These are phyloP conservation scores for Sphagnurus paluster DNA, from an alignment of 1,284 basidiomycete genomes.

Conservation along the genomic window DNA sequence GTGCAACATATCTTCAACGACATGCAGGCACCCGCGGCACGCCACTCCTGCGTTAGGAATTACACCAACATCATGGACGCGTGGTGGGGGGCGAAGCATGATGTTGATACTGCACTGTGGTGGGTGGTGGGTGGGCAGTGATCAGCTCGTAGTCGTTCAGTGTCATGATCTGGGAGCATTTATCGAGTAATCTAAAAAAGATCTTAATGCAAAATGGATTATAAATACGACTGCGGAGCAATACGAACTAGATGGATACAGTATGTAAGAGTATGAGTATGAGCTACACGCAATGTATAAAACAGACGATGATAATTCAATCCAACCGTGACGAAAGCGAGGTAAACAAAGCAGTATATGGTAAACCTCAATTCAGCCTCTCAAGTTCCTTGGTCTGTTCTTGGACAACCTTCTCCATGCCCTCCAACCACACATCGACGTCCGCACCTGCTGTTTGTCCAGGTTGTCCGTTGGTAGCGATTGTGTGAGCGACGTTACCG, in stretches of 20 bases:
- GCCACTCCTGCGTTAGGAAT: too few relatives aligned
- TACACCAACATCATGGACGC: background rate
- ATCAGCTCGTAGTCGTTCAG: background rate
- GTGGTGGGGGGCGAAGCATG: background rate
- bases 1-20: too few relatives aligned
- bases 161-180: background rate
- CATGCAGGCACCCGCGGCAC: too few relatives aligned
- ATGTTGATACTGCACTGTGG: background rate
- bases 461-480: constrained; percentile 7
- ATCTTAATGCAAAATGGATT: background rate
- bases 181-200: background rate
- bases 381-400: constrained; percentile 55
- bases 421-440: constrained; percentile 70
- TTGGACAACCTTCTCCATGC: constrained; percentile 73
- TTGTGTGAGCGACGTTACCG: constrained; percentile 31
- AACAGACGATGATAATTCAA: too few relatives aligned
- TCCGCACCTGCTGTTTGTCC: constrained; percentile 34
- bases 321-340: background rate
- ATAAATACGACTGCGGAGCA: too few relatives aligned
- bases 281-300: too few relatives aligned
- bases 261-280: too few relatives aligned
- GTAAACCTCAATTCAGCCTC: constrained; percentile 27
- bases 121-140: background rate
- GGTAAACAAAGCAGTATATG: constrained; percentile 6
- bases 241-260: too few relatives aligned